These are phyloP conservation scores for Lactarius trivialis DNA, from an alignment of 768 basidiomycete genomes.

Conservation along the genomic window DNA sequence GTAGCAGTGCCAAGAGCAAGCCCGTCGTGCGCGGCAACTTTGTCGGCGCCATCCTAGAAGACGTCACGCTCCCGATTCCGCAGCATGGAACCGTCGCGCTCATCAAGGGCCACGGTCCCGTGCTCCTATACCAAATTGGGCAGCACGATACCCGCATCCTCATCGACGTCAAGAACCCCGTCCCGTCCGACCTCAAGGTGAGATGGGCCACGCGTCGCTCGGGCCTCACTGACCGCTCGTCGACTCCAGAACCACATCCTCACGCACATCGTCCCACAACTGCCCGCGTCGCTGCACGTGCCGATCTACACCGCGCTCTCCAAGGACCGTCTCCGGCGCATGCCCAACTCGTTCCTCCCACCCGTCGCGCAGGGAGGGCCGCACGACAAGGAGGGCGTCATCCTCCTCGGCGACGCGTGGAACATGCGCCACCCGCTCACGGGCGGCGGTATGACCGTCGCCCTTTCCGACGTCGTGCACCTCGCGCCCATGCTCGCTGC, in stretches of 20 bases:
- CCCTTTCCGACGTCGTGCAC: conserved; percentile 76
- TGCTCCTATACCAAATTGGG: conserved; percentile 88
- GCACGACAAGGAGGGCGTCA: conserved; percentile 53
- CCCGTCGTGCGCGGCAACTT: conserved; percentile 69
- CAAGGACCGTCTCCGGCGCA: conserved; percentile 74
- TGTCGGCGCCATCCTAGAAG: conserved; percentile 76
- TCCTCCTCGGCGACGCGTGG: conserved; percentile 93
- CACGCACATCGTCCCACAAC: conserved; percentile 66
- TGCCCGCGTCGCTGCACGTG: conserved; percentile 64
- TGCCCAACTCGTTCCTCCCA: conserved; percentile 95
- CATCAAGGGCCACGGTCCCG: conserved; percentile 76
- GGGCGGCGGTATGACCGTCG: conserved; percentile 98
- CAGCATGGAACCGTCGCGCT: conserved; percentile 82
- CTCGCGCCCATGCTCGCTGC: conserved; percentile 54
- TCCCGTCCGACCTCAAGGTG: conserved; percentile 79
- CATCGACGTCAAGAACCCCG: conserved; percentile 78
- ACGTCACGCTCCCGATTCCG: conserved; percentile 64
- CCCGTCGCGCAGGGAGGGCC: conserved; percentile 54
- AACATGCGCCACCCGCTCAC: conserved; percentile 99
- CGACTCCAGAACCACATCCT: conserved; percentile 58
- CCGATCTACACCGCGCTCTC: conserved; percentile 64
- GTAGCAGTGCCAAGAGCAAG: conserved; percentile 36
- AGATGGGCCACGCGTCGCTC: neutral
- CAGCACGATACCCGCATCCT: conserved; percentile 88
- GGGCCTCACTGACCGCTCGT: neutral